Base-by-base conservation (phyloP, 2,329 filamentous ascomycete genomes). In the Fusarium luffae region DNA sequence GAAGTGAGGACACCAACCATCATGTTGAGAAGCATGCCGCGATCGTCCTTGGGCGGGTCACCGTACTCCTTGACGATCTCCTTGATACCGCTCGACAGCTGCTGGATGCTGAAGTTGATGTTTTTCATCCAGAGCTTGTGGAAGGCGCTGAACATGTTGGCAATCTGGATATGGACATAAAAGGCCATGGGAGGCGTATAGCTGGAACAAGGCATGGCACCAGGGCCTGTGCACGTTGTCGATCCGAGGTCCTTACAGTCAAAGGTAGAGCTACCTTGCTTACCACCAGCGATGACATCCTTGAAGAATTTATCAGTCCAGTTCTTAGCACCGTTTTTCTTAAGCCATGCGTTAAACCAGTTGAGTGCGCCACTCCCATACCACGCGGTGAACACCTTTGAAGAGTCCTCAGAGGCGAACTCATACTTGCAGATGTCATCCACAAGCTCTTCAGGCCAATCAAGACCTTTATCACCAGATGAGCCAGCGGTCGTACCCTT, bases 1-100 rank as follows among this genome's bases (percentile, higher is more conserved):
- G 61, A 60, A n/a, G 61, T 67, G 14, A 67, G 47, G n/a, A 67
- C 41, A 12, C 63, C 61, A 14, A 67, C 54, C 18, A 67, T 49
- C 64, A 67, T 66, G 46, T 67, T 67, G 25, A 67, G 61, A 5
- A 67, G 54, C 25, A 59, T 25, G 5, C 16, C n/a, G 21, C 58
- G 52, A 18, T 65, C 57, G 13, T 65, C 56, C 13, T 32, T 43
- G 5, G 55, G 61, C 3, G 56, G 60, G 4, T 57, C 40, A 37
- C 64, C 64, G 16, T 49, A 67, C 9, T 40, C 13, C 1, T 52
- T 19, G 32, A 67, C 61, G 41, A 61, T 42, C 1, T 67, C 49
- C 25, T 65, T 60, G 50, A 67, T 67, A 3, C 37, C 34, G 12
- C 9, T 18, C 4, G 61, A 30, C 5, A 67, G 40, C 25, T 60